Evolutionary conservation across 176 grass and related monocot species (phyloP), one percentile per base, ranked within the genome.

Genomic region (Cenchrus fungigraminus): DNA sequence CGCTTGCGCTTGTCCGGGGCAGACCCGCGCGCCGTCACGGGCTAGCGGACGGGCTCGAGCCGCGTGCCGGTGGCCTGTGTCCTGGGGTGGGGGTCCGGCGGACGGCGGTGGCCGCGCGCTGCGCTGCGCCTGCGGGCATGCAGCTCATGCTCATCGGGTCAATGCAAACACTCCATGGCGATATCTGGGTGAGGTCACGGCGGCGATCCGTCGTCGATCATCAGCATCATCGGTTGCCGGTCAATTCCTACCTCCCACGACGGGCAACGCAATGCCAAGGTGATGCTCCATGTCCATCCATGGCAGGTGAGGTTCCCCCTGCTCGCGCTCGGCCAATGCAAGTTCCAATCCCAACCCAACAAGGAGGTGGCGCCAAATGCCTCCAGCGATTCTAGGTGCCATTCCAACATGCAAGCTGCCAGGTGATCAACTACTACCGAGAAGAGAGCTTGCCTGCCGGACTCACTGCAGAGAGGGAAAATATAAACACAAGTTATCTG

Each of bases 211-310:
- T 25, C 25, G 25, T 25, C 37, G 37, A 14, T 6, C 28, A 42
- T 43, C 28, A 42, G 29, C 34, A 46, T 40, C n/a, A 34, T 17
- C 9, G 65, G 49, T 19, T 17, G 13, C 9, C 1, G 68, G 79
- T 82, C 79, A 77, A 61, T 82, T 82, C 75, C 42, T 86, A 71
- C 65, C 71, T 44, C 85, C 78, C 40, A 60, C 37, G 58, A 74
- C 59, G 16, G 22, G 12, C 7, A 44, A 19, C 65, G 31, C 71
- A 25, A 25, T 25, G 25, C 25, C 25, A 54, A 62, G 58, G 58
- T 9, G 71, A 46, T 43, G 42, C 40, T 42, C 32, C 12, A 32
- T 1, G 37, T 0, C 14, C 14, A 1, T 8, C 44, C 14, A 52
- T 12, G 51, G 12, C 29, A 16, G 14, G 3, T 53, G 6, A 50